Conservation (phyloP, 2,329 filamentous ascomycete genomes). For the Macrophomina pseudophaseolina region DNA sequence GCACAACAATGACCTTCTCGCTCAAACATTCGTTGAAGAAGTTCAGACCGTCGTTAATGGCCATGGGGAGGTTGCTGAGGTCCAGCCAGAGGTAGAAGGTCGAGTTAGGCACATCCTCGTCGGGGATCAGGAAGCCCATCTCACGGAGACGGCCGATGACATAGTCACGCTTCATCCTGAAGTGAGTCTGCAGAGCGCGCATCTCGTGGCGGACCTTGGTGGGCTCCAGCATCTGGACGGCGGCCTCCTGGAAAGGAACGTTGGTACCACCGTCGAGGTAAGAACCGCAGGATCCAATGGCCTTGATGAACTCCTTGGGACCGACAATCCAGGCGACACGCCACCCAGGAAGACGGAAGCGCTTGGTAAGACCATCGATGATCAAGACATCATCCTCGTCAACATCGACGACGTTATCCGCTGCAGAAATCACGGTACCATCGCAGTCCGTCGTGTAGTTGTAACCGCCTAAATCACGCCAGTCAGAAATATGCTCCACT, state of each 20-base stretch:
- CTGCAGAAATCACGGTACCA: conserved; percentile 84
- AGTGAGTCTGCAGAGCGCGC: conserved; percentile 86
- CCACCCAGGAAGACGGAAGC: conserved; percentile 95
- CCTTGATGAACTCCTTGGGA: conserved; percentile 94
- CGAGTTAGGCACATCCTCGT: conserved; percentile 81
- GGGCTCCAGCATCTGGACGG: conserved; percentile 91
- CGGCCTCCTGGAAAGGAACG: conserved; percentile 93
- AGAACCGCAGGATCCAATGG: conserved; percentile 88
- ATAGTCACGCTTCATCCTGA: conserved; percentile 92
- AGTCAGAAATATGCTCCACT: neutral
- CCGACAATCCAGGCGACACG: conserved; percentile 95
- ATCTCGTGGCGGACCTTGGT: conserved; percentile 81
- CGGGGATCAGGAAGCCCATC: conserved; percentile 83
- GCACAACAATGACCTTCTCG: conserved; percentile 95
- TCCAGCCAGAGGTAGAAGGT: conserved; percentile 93
- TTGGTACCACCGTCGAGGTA: conserved; percentile 95
- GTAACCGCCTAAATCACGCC: conserved; percentile 64
- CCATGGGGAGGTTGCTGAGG: conserved; percentile 68
- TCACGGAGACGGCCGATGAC: conserved; percentile 77
- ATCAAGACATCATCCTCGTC: conserved; percentile 81
- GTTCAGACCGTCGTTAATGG: conserved; percentile 90
- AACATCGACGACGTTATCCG: conserved; percentile 88
- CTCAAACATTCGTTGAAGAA: conserved; percentile 94
- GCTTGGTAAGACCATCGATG: conserved; percentile 94
- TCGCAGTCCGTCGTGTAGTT: conserved; percentile 95